These are phyloP conservation scores for Alternaria metachromatica DNA, from an alignment of 2,329 filamentous ascomycete species.

Conservation along the genomic window DNA sequence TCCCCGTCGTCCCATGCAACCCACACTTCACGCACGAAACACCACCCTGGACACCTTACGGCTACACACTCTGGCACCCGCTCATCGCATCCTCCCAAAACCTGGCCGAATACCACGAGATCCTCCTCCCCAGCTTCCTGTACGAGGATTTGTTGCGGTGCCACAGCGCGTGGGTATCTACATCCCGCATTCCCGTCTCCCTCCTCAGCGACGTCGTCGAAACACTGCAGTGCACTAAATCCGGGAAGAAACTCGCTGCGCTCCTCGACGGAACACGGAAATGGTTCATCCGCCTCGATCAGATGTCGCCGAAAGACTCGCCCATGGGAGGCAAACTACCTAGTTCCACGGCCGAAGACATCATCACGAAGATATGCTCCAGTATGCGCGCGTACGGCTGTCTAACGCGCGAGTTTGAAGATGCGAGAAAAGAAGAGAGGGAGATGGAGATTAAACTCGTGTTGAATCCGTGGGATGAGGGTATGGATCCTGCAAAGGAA, in stretches of 20 bases:
- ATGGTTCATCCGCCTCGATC: conserved; percentile 53
- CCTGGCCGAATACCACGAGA: conserved; percentile 33
- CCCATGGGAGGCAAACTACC: conserved; percentile 1
- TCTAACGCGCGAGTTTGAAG: conserved; percentile 23
- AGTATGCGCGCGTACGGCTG: conserved; percentile 49
- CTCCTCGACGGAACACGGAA: conserved; percentile 12
- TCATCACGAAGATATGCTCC: conserved; percentile 45
- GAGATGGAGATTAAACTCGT: conserved; percentile 40
- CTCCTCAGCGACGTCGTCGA: conserved; percentile 1
- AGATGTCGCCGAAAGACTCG: conserved; percentile 54
- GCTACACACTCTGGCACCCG: conserved; percentile 52
- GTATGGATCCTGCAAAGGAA: conserved; percentile 50
- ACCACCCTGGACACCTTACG: conserved; percentile 41
- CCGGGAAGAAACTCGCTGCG: conserved; percentile 1
- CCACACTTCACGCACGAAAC: conserved; percentile 13
- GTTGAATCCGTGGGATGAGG: conserved; percentile 52
- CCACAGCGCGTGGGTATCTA: conserved; percentile 9
- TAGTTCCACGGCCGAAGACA: neutral
- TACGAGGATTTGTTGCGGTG: conserved; percentile 41
- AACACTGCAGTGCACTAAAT: neutral
- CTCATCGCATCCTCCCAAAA: conserved; percentile 49
- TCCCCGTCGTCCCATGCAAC: conserved; percentile 9
- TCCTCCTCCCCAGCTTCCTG: conserved; percentile 21
- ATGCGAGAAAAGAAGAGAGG: conserved; percentile 24
- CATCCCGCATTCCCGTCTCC: no score